These are phyloP conservation scores for Diplogelasinospora grovesii DNA, from an alignment of 495 filamentous ascomycete genomes.

Conservation along the genomic window DNA sequence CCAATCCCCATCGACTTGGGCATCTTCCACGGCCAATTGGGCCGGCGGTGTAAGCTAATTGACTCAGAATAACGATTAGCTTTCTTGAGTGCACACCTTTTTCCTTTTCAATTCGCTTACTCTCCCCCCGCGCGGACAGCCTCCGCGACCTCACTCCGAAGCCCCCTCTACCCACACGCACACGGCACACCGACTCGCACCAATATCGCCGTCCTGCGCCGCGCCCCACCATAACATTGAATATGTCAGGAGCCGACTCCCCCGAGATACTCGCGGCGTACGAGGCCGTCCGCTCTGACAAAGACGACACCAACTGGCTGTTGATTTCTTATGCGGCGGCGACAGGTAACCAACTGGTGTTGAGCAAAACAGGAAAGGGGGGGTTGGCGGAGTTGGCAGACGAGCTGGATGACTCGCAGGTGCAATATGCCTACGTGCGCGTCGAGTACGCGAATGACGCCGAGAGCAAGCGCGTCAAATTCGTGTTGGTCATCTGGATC, in stretches of 20 bases:
- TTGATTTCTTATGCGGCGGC: slow-evolving; percentile 46
- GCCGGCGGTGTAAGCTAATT: too few species aligned
- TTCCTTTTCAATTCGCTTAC: not conserved
- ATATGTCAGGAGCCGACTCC: slow-evolving; percentile 40
- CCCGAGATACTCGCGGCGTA: slow-evolving; percentile 43
- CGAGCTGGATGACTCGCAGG: slow-evolving; percentile 41
- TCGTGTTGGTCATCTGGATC: slow-evolving; percentile 51
- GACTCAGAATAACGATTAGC: too few species aligned
- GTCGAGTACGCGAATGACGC: slow-evolving; percentile 55
- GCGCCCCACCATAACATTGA: too few species aligned
- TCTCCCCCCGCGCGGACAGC: not conserved
- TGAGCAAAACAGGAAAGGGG: slow-evolving; percentile 43
- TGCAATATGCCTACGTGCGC: slow-evolving; percentile 51
- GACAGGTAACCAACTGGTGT: slow-evolving; percentile 38
- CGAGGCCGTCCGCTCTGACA: slow-evolving; percentile 49
- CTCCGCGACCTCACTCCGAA: not conserved
- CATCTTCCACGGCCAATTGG: too few species aligned
- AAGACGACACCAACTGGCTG: slow-evolving; percentile 50
- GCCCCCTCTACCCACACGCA: not conserved
- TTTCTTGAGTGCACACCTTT: not conserved
- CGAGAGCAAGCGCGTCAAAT: slow-evolving; percentile 53
- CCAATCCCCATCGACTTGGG: too few species aligned
- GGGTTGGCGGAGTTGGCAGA: slow-evolving; percentile 42
- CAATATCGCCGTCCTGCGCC: too few species aligned
- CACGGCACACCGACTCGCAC: too few species aligned